A percentile compares a stretch with the other conserved stretches of the same genome.
phyloP scores from a whole-genome alignment of 352 stramenopile genomes.

The Globisporangium ultimum region DNA sequence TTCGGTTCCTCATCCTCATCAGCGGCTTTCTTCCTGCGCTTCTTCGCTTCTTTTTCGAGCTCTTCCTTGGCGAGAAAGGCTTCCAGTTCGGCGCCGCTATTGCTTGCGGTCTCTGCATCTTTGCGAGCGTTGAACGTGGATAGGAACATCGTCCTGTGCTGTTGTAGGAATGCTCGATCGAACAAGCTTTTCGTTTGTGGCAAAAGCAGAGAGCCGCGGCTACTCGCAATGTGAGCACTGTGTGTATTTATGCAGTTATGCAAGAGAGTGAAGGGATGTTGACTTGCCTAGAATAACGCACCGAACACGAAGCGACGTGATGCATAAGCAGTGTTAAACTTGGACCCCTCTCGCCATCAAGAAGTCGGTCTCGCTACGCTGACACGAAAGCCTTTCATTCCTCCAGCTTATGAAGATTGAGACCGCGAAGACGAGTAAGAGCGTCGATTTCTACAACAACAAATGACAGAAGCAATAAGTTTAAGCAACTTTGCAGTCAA shows the following conservation, averaged over 20 bases:
- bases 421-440: constrained; percentile 5
- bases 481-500: no score
- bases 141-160: background rate
- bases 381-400: no score
- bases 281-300: constrained; percentile 6
- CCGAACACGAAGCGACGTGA: background rate
- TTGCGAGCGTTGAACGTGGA: background rate
- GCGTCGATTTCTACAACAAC: constrained; percentile 1
- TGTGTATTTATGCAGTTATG: constrained; percentile 9
- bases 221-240: background rate
- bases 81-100: constrained; percentile 38
- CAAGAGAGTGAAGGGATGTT: background rate
- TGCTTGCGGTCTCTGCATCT: constrained; percentile 7
- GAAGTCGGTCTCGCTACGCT: no score
- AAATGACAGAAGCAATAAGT: background rate
- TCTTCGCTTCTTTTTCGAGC: constrained; percentile 28
- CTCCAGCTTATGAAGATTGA: background rate
- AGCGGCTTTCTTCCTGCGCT: constrained; percentile 26
- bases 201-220: background rate
- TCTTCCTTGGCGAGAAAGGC: constrained; percentile 52
- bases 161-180: background rate
- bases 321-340: no score
- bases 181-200: background rate
- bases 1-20: constrained; percentile 37
- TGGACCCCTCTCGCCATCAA: no score